Conservation (phyloP, 768 basidiomycete genomes). For the Leccinellum albellum region DNA sequence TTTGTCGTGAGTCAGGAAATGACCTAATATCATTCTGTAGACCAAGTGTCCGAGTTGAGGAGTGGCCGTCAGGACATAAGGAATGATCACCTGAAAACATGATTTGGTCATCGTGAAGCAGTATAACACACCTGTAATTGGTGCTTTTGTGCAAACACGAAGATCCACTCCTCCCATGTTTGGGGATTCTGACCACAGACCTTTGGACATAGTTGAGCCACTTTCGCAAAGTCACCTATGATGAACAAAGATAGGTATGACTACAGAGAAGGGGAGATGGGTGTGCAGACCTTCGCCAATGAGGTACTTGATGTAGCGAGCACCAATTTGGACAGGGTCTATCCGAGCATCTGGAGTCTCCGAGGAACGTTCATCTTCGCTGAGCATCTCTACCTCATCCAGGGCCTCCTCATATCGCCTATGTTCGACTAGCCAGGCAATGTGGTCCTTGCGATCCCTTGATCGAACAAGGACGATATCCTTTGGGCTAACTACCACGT, state of each 20-base stretch:
- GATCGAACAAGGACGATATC: slow-evolving; percentile 86
- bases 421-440: slow-evolving; percentile 87
- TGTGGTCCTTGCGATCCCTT: slow-evolving; percentile 85
- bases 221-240: slow-evolving; percentile 65
- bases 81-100: slow-evolving; percentile 69
- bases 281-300: slow-evolving; percentile 62
- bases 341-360: slow-evolving; percentile 40
- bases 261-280: not conserved
- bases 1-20: slow-evolving; percentile 78
- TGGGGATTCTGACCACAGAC: slow-evolving; percentile 77
- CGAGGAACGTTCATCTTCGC: slow-evolving; percentile 22
- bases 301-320: slow-evolving; percentile 84
- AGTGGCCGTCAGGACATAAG: slow-evolving; percentile 77
- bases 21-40: slow-evolving; percentile 92
- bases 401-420: slow-evolving; percentile 88
- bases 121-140: slow-evolving; percentile 63
- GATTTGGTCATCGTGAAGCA: not conserved
- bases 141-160: slow-evolving; percentile 77
- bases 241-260: not conserved
- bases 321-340: slow-evolving; percentile 68
- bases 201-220: slow-evolving; percentile 78
- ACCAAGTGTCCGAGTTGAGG: slow-evolving; percentile 81
- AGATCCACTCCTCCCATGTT: slow-evolving; percentile 97
- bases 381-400: slow-evolving; percentile 68
- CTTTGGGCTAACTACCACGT: slow-evolving; percentile 81